Base-by-base conservation (phyloP, 202 grass and related monocot genomes). In the Schoenoplectus tabernaemontani region DNA sequence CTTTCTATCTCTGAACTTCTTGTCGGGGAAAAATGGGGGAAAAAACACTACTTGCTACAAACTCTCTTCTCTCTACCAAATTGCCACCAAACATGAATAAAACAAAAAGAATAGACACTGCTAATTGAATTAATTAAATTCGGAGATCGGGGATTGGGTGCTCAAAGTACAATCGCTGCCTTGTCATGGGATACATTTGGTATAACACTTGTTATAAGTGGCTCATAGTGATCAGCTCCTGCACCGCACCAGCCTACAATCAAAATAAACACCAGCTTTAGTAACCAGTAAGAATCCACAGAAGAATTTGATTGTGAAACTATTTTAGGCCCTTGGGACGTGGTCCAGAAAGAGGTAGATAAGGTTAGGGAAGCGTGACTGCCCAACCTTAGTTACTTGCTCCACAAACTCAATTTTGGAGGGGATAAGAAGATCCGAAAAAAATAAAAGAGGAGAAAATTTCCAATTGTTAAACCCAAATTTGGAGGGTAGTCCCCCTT, bases 171-270 rank as follows among this genome's bases (percentile, higher is more conserved):
- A 85, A 97, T 85, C 58, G 89, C 91, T 72, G 91, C 94, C 83
- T 93, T 97, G 48, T 97, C 91, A 62, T 88, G 84, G 44, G 91
- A 89, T 82, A 88, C 85, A 89, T 89, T 77, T 68, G 87, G 87
- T 47, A 97, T 90, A 62, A 83, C 77, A 69, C 80, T 92, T 46
- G 89, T 86, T 7, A 94, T 50, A 82, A 97, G 79, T 39, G 94
- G 89, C 79, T 97, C 94, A 15, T 97, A 97, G 82, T 97, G 94
- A 79, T 97, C 94, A 0, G 94, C 94, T 16, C 94, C 91, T 36
- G 94, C 91, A 76, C 94, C 89, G 63, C 94, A 97, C 94, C 94
- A 97, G 46, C 91, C 94, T 97, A 88, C 90, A 66, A 75, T 5
- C 67, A 84, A 82, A 36, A 20, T 11, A 13, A 75, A 15, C 16